A percentile compares a stretch with the other conserved stretches of the same genome.
Conservation (phyloP, 2,329 filamentous ascomycete genomes). For the Chrysoporthe cubensis region DNA sequence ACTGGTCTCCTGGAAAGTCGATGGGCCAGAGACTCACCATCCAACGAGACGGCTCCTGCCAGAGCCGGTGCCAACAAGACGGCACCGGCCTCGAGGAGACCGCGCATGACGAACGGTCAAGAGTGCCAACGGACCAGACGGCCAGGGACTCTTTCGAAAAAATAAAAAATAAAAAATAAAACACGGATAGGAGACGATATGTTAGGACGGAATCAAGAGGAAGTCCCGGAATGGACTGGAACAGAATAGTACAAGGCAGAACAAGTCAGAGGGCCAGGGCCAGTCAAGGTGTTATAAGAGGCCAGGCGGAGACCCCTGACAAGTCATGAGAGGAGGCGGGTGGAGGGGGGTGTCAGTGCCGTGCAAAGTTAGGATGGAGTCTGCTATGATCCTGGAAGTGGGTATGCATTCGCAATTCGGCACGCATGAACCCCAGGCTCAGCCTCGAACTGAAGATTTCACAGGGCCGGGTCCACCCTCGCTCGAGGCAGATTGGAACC, state of each 20-base stretch:
- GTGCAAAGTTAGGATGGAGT: slow-evolving; percentile 1
- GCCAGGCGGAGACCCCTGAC: slow-evolving; percentile 17
- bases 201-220: slow-evolving; percentile 12
- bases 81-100: slow-evolving; percentile 40
- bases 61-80: slow-evolving; percentile 43
- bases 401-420: slow-evolving; percentile 15
- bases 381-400: neutral
- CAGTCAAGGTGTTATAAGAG: slow-evolving; percentile 32
- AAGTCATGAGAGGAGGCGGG: neutral
- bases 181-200: neutral
- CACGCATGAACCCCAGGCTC: slow-evolving; percentile 8
- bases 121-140: neutral
- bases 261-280: slow-evolving; percentile 30
- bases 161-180: neutral
- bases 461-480: neutral
- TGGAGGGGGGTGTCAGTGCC: neutral
- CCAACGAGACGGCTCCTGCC: slow-evolving; percentile 36
- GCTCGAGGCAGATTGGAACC: neutral
- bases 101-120: slow-evolving; percentile 37
- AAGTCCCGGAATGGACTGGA: slow-evolving; percentile 24
- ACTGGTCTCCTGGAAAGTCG: neutral
- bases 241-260: neutral
- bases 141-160: neutral
- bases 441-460: slow-evolving; percentile 2
- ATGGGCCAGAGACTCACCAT: slow-evolving; percentile 13